Evolutionary conservation across 2,329 filamentous ascomycete species (phyloP).

Genomic region (Sporothrix brunneoviolacea): DNA sequence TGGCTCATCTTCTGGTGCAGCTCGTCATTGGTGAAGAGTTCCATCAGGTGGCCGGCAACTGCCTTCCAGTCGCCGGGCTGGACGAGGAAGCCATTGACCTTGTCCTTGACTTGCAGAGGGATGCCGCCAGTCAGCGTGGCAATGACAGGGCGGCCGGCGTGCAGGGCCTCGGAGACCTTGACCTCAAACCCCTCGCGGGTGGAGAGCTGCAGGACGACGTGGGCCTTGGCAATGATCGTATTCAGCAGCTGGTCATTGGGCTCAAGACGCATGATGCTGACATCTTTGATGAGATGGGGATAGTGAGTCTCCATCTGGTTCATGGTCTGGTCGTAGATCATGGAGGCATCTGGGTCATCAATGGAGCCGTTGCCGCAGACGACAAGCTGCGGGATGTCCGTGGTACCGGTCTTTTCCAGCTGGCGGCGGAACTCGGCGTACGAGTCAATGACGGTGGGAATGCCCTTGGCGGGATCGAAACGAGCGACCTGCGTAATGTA

Average conservation of each 20-base stretch:
- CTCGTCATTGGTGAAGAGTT: constrained; percentile 58
- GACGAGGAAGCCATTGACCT: constrained; percentile 67
- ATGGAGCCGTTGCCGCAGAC: constrained; percentile 75
- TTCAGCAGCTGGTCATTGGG: constrained; percentile 78
- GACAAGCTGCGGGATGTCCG: constrained; percentile 62
- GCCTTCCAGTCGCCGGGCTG: constrained; percentile 62
- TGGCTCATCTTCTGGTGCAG: constrained; percentile 61
- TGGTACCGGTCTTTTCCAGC: constrained; percentile 45
- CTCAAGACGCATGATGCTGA: constrained; percentile 69
- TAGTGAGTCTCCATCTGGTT: constrained; percentile 58
- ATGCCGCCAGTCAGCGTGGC: constrained; percentile 73
- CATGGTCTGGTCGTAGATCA: constrained; percentile 67
- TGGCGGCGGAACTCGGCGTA: constrained; percentile 65
- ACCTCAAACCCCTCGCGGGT: constrained; percentile 81
- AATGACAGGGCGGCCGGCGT: constrained; percentile 73
- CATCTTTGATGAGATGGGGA: constrained; percentile 53
- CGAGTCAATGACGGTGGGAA: constrained; percentile 67
- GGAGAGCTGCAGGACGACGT: constrained; percentile 70
- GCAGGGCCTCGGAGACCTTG: constrained; percentile 76
- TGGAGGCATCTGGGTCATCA: constrained; percentile 69
- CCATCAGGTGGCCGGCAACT: constrained; percentile 59
- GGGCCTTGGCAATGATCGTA: constrained; percentile 63
- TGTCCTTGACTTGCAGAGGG: constrained; percentile 67
- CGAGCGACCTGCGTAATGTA: constrained; percentile 77
- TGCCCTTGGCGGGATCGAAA: constrained; percentile 79